These are phyloP conservation scores for Ustilago curta DNA, from an alignment of 1,284 basidiomycete species.

Conservation along the genomic window DNA sequence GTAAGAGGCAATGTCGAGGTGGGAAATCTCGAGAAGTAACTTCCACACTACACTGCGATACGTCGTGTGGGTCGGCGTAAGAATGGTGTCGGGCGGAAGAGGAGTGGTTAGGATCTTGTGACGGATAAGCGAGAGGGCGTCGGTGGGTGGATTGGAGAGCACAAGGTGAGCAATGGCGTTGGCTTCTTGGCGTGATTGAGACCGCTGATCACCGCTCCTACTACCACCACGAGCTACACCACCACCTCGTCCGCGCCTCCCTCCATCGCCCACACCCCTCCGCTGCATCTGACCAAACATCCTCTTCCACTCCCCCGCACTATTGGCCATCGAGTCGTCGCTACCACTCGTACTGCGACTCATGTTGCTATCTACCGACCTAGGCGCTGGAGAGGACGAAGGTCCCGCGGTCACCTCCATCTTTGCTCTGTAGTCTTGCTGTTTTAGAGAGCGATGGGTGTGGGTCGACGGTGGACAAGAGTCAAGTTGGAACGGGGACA, in stretches of 20 bases:
- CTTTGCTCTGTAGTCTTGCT: background rate
- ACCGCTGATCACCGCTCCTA: background rate
- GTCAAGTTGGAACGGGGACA: background rate
- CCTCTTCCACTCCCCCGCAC: slow-evolving; percentile 33
- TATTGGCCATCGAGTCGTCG: slow-evolving; percentile 12
- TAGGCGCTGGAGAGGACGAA: slow-evolving; percentile 6
- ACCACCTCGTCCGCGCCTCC: slow-evolving; percentile 10
- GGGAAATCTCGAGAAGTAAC: slow-evolving; percentile 52
- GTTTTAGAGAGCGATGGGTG: background rate
- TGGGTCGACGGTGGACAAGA: background rate
- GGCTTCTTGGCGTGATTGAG: background rate
- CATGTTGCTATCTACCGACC: slow-evolving; percentile 25
- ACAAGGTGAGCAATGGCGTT: background rate
- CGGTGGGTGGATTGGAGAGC: slow-evolving; percentile 6
- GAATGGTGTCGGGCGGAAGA: slow-evolving; percentile 28
- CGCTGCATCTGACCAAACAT: slow-evolving; percentile 29
- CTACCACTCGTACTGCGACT: slow-evolving; percentile 18
- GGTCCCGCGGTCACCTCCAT: background rate
- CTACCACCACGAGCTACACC: background rate
- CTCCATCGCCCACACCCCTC: background rate
- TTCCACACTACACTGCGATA: slow-evolving; percentile 59
- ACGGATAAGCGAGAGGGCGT: slow-evolving; percentile 32
- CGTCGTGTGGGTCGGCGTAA: slow-evolving; percentile 24
- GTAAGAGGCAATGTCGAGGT: slow-evolving; percentile 43
- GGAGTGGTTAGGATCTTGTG: slow-evolving; percentile 43